A percentile compares a stretch with the other conserved stretches of the same genome.
These are phyloP conservation scores for Vairimorpha necatrix DNA, from an alignment of 371 early-diverging fungal species.

Conservation along the genomic window DNA sequence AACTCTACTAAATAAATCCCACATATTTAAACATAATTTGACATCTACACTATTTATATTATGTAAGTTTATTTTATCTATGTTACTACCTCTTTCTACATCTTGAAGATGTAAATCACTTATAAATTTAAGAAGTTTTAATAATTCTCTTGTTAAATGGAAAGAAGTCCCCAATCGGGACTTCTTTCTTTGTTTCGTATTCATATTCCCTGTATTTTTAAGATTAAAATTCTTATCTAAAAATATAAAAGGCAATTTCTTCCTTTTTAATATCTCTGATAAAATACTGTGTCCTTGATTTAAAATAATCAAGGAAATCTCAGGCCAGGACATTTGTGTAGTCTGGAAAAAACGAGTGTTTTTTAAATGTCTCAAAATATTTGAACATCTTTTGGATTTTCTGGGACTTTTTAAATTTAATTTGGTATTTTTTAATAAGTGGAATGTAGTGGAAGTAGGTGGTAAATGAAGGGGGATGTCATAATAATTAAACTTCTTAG, in stretches of 20 bases:
- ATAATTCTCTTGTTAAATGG: constrained; percentile 83
- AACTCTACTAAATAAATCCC: constrained; percentile 94
- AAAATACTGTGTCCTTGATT: constrained; percentile 97
- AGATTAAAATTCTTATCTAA: constrained; percentile 95
- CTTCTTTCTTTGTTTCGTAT: constrained; percentile 98
- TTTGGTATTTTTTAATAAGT: neutral
- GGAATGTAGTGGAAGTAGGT: neutral
- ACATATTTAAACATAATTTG: constrained; percentile 89
- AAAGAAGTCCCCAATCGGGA: constrained; percentile 95
- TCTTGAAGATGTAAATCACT: constrained; percentile 86
- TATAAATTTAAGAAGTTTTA: constrained; percentile 87
- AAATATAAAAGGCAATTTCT: constrained; percentile 86
- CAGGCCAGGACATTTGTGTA: constrained; percentile 94
- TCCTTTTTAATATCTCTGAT: constrained; percentile 87
- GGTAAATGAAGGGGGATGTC: neutral
- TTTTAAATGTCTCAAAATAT: constrained; percentile 70
- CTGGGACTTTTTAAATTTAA: neutral
- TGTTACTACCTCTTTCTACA: no score
- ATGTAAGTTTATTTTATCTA: constrained; percentile 68
- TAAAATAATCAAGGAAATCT: constrained; percentile 88
- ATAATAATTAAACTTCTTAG: neutral
- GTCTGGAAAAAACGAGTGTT: constrained; percentile 93
- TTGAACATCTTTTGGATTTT: neutral
- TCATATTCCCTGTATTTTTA: constrained; percentile 87
- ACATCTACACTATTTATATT: constrained; percentile 69